Percentiles rank a stretch among this genome's conserved stretches.
Conservation (phyloP, 768 basidiomycete species). For the Cystofilobasidium bisporidii region DNA sequence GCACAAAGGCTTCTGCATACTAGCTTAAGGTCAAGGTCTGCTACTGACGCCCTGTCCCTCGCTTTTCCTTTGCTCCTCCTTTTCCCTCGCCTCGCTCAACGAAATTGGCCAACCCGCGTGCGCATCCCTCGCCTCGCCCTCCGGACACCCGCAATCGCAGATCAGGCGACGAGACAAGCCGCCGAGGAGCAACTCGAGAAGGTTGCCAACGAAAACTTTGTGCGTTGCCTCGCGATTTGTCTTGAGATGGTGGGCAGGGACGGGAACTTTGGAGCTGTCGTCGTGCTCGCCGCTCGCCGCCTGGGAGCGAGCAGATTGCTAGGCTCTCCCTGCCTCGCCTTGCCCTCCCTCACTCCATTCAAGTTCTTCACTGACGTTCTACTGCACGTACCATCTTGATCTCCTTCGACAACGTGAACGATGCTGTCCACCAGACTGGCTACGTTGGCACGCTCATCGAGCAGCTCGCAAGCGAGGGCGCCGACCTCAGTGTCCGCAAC, state of each 20-base stretch:
- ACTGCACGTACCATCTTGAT: no score
- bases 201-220: slow-evolving; percentile 80
- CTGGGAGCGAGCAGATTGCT: no score
- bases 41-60: no score
- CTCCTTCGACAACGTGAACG: no score
- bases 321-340: no score
- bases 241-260: slow-evolving; percentile 16
- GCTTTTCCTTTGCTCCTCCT: no score
- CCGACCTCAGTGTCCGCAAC: slow-evolving; percentile 66
- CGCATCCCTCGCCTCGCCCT: background rate
- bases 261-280: slow-evolving; percentile 2
- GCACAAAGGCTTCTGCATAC: no score
- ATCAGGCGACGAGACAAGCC: slow-evolving; percentile 80
- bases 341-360: background rate
- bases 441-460: slow-evolving; percentile 86
- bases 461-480: slow-evolving; percentile 68
- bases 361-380: background rate
- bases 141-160: slow-evolving; percentile 42
- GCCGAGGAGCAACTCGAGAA: slow-evolving; percentile 81
- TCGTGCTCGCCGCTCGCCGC: slow-evolving; percentile 25
- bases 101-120: background rate
- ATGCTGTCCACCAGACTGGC: slow-evolving; percentile 55
- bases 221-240: slow-evolving; percentile 44
- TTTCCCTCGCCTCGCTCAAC: background rate
- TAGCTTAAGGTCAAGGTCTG: no score